Evolutionary conservation across 345 rosid species (phyloP), one percentile per base, ranked within the genome.

Genomic region (Combretum micranthum): DNA sequence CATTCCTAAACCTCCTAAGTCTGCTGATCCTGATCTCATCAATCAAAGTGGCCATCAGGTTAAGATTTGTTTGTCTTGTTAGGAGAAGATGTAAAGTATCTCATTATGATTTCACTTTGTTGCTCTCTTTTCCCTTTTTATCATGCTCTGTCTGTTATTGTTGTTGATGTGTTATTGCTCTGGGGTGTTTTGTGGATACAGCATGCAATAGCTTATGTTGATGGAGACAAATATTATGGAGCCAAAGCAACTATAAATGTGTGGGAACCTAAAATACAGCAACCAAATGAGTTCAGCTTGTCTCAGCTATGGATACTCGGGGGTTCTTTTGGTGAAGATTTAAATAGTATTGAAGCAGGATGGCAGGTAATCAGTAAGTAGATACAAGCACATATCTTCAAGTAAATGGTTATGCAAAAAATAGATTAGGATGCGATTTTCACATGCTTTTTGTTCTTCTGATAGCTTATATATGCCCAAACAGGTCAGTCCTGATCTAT

Each of bases 301-400:
- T 78, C 83, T 56, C 83, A 78, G 66, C 60, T 78, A n/a, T 78
- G 83, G 83, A 59, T 78, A 22, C 47, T 78, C 37, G 83, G 83
- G 58, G 79, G 83, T 49, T 69, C 80, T 32, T 78, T 78, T 17
- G 83, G 83, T 45, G 73, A 78, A 66, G 80, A 78, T 72, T 77
- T 78, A 52, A 78, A 78, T 63, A 78, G 80, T 44, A 78, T 78
- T 62, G 83, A 78, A 67, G 83, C 83, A 47, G 83, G 83, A 47
- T 78, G 79, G 83, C 79, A 64, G 61, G 68, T 64, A 57, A 48
- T n/a, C n/a, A n/a, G n/a, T n/a, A n/a, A n/a, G n/a, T n/a, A n/a
- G n/a, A n/a, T n/a, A n/a, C n/a, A n/a, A n/a, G n/a, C n/a, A n/a
- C n/a, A n/a, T n/a, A 12, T 12, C 50, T 4, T 47, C 50, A 12